Evolutionary conservation across 805 yeast genomes (phyloP).

Genomic region (Jamesozyma spencerorum): DNA sequence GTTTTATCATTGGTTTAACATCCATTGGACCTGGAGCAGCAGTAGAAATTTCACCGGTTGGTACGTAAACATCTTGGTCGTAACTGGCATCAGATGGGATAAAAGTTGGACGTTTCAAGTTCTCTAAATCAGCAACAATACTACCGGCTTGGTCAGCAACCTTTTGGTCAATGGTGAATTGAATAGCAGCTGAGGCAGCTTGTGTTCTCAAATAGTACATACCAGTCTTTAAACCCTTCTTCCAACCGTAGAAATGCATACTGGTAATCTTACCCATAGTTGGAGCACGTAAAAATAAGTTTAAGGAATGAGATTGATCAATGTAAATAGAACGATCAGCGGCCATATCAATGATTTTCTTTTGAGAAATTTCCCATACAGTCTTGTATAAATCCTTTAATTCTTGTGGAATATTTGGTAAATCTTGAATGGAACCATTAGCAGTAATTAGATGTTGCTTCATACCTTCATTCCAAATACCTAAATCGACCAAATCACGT

Average conservation of each 20-base stretch:
- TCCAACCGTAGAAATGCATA: constrained; percentile 99
- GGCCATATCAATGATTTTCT: constrained; percentile 73
- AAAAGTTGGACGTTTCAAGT: constrained; percentile 33
- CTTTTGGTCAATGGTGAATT: constrained; percentile 73
- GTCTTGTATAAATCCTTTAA: constrained; percentile 78
- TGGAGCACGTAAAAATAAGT: constrained; percentile 79
- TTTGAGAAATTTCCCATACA: constrained; percentile 94
- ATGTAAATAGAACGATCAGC: constrained; percentile 72
- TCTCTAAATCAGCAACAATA: constrained; percentile 28
- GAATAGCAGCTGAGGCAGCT: constrained; percentile 95
- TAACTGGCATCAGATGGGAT: constrained; percentile 17
- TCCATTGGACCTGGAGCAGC: constrained; percentile 6
- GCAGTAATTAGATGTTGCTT: constrained; percentile 66
- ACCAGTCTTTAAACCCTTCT: constrained; percentile 95
- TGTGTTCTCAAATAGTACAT: constrained; percentile 96
- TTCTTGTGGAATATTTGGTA: constrained; percentile 64
- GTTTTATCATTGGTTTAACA: constrained; percentile 3
- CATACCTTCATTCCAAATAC: constrained; percentile 74
- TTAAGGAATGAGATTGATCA: constrained; percentile 90
- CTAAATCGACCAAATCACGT: constrained; percentile 71
- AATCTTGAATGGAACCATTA: constrained; percentile 78
- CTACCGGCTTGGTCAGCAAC: constrained; percentile 92
- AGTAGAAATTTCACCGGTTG: constrained; percentile 9
- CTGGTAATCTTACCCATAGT: constrained; percentile 94
- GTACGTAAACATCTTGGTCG: constrained; percentile 8